These are phyloP conservation scores for Penicillium nucicola DNA, from an alignment of 495 filamentous ascomycete genomes.

Conservation along the genomic window DNA sequence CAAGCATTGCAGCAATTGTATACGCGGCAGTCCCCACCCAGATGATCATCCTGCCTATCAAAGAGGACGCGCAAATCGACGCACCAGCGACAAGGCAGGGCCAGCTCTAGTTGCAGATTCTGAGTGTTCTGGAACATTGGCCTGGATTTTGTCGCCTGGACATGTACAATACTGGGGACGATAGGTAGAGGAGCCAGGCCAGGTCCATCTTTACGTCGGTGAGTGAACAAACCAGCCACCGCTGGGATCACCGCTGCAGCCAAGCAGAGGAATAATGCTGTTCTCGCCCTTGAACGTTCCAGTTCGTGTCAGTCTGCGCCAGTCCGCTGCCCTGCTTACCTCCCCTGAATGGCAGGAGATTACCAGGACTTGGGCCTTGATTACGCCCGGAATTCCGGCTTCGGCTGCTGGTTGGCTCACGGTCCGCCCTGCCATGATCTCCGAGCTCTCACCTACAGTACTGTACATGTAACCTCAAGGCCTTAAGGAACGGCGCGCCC, in stretches of 20 bases:
- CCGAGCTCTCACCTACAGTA: conserved; percentile 15
- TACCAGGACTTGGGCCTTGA: conserved; percentile 2
- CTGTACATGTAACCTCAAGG: conserved; percentile 11
- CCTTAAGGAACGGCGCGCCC: conserved; percentile 9
- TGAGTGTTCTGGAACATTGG: conserved; percentile 16
- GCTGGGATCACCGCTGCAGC: neutral
- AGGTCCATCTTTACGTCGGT: conserved; percentile 24
- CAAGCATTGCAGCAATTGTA: conserved; percentile 9
- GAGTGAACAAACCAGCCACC: neutral
- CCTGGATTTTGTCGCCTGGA: conserved; percentile 14
- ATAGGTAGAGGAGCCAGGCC: conserved; percentile 16
- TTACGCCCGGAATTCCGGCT: neutral
- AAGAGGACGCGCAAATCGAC: conserved; percentile 16
- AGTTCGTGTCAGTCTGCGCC: conserved; percentile 16
- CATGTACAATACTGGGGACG: conserved; percentile 26
- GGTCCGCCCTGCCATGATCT: conserved; percentile 24
- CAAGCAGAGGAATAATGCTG: neutral
- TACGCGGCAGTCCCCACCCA: conserved; percentile 25
- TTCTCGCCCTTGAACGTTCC: neutral
- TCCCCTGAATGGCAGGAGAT: conserved; percentile 20
- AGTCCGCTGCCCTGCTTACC: conserved; percentile 20
- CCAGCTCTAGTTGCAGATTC: conserved; percentile 16
- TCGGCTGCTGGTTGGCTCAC: conserved; percentile 9
- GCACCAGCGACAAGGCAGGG: conserved; percentile 11
- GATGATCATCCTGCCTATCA: conserved; percentile 25